Evolutionary conservation across 1,284 basidiomycete genomes (phyloP).

Genomic region (Pseudozyma sp.): DNA sequence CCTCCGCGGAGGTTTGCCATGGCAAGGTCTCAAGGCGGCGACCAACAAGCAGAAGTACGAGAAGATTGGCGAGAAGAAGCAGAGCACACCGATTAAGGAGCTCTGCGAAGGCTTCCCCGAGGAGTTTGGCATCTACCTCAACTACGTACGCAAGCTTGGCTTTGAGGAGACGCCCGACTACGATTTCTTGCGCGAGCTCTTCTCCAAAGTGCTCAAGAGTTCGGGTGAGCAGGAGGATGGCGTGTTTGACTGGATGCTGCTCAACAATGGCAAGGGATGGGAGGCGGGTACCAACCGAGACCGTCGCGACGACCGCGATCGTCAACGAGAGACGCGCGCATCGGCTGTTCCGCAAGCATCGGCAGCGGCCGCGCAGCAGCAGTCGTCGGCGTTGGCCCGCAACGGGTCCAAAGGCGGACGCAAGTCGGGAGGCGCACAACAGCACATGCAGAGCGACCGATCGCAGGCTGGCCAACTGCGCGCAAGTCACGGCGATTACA

Average conservation of each 20-base stretch:
- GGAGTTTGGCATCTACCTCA: slow-evolving; percentile 87
- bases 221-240: slow-evolving; percentile 88
- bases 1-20: slow-evolving; percentile 86
- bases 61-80: slow-evolving; percentile 99
- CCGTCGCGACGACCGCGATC: slow-evolving; percentile 65
- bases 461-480: slow-evolving; percentile 45
- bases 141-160: slow-evolving; percentile 86
- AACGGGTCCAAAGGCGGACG: slow-evolving; percentile 60
- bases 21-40: slow-evolving; percentile 95
- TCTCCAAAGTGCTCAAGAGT: slow-evolving; percentile 89
- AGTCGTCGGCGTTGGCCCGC: slow-evolving; percentile 41
- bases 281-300: slow-evolving; percentile 76
- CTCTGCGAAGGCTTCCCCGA: slow-evolving; percentile 93
- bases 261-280: slow-evolving; percentile 94
- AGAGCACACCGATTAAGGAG: slow-evolving; percentile 93
- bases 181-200: slow-evolving; percentile 91
- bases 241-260: slow-evolving; percentile 88
- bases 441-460: slow-evolving; percentile 42
- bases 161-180: slow-evolving; percentile 97
- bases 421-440: slow-evolving; percentile 56
- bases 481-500: slow-evolving; percentile 52
- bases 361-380: slow-evolving; percentile 33
- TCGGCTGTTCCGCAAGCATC: slow-evolving; percentile 36
- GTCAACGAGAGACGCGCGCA: slow-evolving; percentile 53
- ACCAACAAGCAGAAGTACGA: slow-evolving; percentile 99